phyloP scores from a whole-genome alignment of 1,139 yeast species.

The Williopsis jadinii region DNA sequence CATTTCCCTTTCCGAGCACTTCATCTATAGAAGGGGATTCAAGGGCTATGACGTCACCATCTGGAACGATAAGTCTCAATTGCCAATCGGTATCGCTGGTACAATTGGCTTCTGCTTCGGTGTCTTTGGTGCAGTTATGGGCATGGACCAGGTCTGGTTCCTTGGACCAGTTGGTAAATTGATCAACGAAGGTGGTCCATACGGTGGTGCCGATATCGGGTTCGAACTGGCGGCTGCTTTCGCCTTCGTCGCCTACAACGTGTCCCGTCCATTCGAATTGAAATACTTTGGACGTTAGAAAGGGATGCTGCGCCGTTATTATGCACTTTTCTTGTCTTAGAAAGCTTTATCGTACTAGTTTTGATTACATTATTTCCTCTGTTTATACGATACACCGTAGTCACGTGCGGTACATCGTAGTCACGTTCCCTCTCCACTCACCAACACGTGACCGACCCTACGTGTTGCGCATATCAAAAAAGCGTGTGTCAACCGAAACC shows the following conservation, averaged over 20 bases:
- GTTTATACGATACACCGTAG: too few species aligned
- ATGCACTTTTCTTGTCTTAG: too few species aligned
- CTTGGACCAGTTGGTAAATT: slow-evolving; percentile 55
- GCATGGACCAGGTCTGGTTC: slow-evolving; percentile 86
- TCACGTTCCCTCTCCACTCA: too few species aligned
- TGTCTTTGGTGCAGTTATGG: slow-evolving; percentile 76
- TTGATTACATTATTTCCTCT: too few species aligned
- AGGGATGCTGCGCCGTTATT: too few species aligned
- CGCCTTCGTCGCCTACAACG: slow-evolving; percentile 56
- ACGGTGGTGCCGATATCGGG: slow-evolving; percentile 76
- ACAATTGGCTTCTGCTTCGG: slow-evolving; percentile 74
- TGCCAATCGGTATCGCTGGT: slow-evolving; percentile 78
- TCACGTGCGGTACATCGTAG: too few species aligned
- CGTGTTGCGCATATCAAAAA: too few species aligned
- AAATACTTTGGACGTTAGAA: slow-evolving; percentile 47
- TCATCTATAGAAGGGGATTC: slow-evolving; percentile 61
- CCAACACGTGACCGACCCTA: too few species aligned
- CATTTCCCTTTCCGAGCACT: slow-evolving; percentile 69
- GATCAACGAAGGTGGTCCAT: slow-evolving; percentile 39
- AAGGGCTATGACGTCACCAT: slow-evolving; percentile 55
- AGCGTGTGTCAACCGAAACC: too few species aligned
- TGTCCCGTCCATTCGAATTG: slow-evolving; percentile 61
- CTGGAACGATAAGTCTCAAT: slow-evolving; percentile 46
- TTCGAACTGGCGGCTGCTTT: slow-evolving; percentile 72
- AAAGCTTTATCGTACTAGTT: too few species aligned